These are phyloP conservation scores for Trypanosoma melophagium DNA, from an alignment of 208 protist genomes.

Conservation along the genomic window DNA sequence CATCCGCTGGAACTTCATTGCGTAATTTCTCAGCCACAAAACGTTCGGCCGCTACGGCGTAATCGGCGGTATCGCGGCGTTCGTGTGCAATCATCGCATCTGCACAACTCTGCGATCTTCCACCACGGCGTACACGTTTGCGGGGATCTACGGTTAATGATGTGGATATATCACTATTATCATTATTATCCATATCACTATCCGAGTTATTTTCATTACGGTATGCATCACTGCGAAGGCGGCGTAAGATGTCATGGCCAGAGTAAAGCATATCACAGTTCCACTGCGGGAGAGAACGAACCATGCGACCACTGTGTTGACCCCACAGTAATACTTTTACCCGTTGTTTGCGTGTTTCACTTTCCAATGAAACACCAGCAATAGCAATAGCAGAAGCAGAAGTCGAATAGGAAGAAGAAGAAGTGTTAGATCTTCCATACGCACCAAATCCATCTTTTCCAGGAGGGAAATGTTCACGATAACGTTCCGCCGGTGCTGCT, in stretches of 20 bases:
- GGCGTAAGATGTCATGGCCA: slow-evolving; percentile 12
- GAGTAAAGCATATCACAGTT: slow-evolving; percentile 21
- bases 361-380: not conserved
- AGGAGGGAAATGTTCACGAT: slow-evolving; percentile 52
- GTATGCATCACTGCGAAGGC: not conserved
- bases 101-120: not conserved
- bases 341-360: not conserved
- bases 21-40: slow-evolving; percentile 63
- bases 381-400: not conserved
- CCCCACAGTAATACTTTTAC: slow-evolving; percentile 2
- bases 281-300: slow-evolving; percentile 38
- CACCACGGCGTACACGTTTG: slow-evolving; percentile 3
- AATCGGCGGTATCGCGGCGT: slow-evolving; percentile 32
- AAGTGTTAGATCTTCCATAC: not conserved
- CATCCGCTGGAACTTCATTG: slow-evolving; percentile 33
- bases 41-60: slow-evolving; percentile 68
- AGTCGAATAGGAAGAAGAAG: no score
- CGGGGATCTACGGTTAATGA: no score
- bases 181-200: not conserved
- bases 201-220: not conserved
- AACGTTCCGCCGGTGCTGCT: slow-evolving; percentile 37
- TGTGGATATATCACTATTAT: not conserved
- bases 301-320: slow-evolving; percentile 14
- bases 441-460: slow-evolving; percentile 48
- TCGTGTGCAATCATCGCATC: slow-evolving; percentile 7